Base-by-base conservation (phyloP, 331 rosid species). In the Erythrophleum ivorense region DNA sequence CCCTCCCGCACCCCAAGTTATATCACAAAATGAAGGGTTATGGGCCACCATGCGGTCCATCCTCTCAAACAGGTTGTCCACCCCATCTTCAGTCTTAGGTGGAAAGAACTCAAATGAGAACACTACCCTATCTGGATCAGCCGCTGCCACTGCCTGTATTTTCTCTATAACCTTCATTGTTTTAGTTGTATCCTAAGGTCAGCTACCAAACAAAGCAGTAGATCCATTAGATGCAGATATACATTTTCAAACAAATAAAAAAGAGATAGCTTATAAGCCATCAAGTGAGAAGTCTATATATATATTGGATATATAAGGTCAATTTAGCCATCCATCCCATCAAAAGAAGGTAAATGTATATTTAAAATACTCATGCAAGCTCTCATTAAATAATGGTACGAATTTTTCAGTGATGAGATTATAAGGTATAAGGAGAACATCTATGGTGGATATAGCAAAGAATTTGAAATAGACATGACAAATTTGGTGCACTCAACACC, bases 1-100 rank as follows among this genome's bases (percentile, higher is more conserved):
- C 50, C 99, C 99, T 43, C 99, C 98, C 6, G 98, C 98, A 16
- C 99, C 99, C 99, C 99, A 92, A 2, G 99, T 96, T 54, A 96
- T 93, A 80, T 96, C 99, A 60, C 99, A 96, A 82, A 93, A 96
- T 2, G 97, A n/a, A 3, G 99, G 98, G 80, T 88, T 91, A 80
- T 96, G 98, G 1, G 95, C 91, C 50, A 96, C 98, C 98, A 93
- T 96, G 13, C 99, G 92, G 62, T 96, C 98, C 99, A 96, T 93
- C 66, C 97, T 89, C 85, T 95, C 98, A 57, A 95, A 89, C 15
- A 95, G 87, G 78, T 92, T 95, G 67, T 93, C 99, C 0, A 95
- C 99, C 1, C 97, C 97, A 75, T 95, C 99, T 53, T 93, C 99
- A 3, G 98, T 93, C 90, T 92, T 95, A 0, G 98, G 98, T 0